Percentiles rank a stretch among this genome's conserved stretches.
These are phyloP conservation scores for Papiliotrema laurentii DNA, from an alignment of 1,284 basidiomycete genomes.

Conservation along the genomic window DNA sequence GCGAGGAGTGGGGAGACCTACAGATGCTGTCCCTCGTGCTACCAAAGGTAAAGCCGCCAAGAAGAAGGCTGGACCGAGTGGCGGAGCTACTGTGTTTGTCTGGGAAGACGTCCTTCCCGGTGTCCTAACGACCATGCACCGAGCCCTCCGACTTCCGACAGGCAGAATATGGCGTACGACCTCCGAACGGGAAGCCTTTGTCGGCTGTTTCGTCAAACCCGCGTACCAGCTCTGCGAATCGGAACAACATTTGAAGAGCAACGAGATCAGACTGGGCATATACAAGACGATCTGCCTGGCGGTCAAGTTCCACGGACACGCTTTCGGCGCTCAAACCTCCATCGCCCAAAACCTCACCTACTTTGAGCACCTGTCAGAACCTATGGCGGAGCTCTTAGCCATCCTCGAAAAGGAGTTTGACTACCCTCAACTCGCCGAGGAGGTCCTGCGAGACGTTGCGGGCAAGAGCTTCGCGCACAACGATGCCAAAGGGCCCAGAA, in stretches of 20 bases:
- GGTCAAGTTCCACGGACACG: constrained; percentile 86
- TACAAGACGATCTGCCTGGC: constrained; percentile 88
- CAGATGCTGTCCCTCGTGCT: constrained; percentile 13
- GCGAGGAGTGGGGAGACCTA: constrained; percentile 57
- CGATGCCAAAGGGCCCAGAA: constrained; percentile 82
- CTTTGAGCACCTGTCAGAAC: constrained; percentile 88
- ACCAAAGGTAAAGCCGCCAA: constrained; percentile 46
- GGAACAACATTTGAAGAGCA: constrained; percentile 79
- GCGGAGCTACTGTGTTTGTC: constrained; percentile 55
- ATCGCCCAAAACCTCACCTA: constrained; percentile 92
- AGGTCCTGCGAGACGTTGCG: constrained; percentile 61
- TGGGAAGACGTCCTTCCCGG: constrained; percentile 74
- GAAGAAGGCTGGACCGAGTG: constrained; percentile 49
- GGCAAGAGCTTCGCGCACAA: constrained; percentile 38
- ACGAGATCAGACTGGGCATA: constrained; percentile 65
- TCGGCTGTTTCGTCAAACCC: constrained; percentile 77
- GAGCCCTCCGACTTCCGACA: constrained; percentile 67
- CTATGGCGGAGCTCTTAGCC: constrained; percentile 85
- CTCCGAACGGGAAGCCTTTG: constrained; percentile 74
- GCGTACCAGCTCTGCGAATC: constrained; percentile 82
- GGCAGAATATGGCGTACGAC: constrained; percentile 83
- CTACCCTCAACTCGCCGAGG: constrained; percentile 81
- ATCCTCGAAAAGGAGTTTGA: constrained; percentile 82
- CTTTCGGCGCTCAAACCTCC: constrained; percentile 75
- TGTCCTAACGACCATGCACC: constrained; percentile 64